Percentiles rank a stretch among this genome's conserved stretches.
Conservation (phyloP, 2,329 filamentous ascomycete species). For the Pseudopyricularia javanii region DNA sequence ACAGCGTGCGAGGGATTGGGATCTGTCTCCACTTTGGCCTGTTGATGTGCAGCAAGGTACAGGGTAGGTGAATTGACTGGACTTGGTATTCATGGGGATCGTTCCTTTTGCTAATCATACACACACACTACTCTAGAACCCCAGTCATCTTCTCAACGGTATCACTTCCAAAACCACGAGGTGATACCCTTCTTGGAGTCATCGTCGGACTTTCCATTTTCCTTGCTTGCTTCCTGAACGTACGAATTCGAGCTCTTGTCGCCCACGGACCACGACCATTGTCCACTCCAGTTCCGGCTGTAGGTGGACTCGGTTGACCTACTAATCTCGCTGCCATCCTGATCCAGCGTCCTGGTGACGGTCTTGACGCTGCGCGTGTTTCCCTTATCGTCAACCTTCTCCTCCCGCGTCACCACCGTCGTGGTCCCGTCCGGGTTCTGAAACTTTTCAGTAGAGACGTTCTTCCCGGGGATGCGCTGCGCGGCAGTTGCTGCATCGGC, state of each 20-base stretch:
- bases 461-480: background rate
- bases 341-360: slow-evolving; percentile 25
- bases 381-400: slow-evolving; percentile 29
- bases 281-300: background rate
- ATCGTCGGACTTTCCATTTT: background rate
- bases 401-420: slow-evolving; percentile 23
- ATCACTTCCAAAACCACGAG: background rate
- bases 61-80: no score
- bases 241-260: background rate
- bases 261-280: background rate
- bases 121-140: no score
- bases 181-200: background rate
- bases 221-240: background rate
- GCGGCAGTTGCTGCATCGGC: background rate
- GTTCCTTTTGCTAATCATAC: no score
- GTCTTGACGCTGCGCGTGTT: slow-evolving; percentile 26
- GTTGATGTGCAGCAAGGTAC: no score
- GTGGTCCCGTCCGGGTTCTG: slow-evolving; percentile 7
- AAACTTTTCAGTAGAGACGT: background rate
- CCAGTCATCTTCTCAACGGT: no score
- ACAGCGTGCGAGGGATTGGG: no score
- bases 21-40: no score
- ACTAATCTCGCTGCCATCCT: slow-evolving; percentile 26
- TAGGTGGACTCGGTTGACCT: slow-evolving; percentile 16
- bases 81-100: no score